A percentile compares a stretch with the other conserved stretches of the same genome.
Evolutionary conservation across 2,329 filamentous ascomycete genomes (phyloP).

Genomic region (Salinomyces thailandicus): DNA sequence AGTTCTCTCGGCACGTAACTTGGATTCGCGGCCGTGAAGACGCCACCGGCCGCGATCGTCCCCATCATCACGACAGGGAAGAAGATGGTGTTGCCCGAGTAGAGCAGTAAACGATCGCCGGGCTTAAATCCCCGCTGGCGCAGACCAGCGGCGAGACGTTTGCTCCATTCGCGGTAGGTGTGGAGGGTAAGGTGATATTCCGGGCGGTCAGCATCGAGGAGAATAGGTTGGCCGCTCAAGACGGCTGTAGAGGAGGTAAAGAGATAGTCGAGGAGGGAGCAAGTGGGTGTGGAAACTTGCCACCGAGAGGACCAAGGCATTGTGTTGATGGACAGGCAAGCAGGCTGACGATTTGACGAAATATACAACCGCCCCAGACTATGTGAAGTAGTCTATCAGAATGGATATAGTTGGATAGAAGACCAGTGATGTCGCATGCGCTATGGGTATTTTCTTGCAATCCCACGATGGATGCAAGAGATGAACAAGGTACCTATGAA

Average conservation of each 20-base stretch:
- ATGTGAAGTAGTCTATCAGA: too few relatives aligned
- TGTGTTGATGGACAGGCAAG: too few relatives aligned
- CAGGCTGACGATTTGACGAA: too few relatives aligned
- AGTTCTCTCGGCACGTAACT: constrained; percentile 60
- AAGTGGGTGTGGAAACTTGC: constrained; percentile 36
- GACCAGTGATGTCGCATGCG: too few relatives aligned
- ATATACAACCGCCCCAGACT: too few relatives aligned
- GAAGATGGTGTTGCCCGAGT: constrained; percentile 62
- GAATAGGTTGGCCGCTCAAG: constrained; percentile 31
- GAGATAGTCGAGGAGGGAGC: constrained; percentile 38
- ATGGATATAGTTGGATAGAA: too few relatives aligned
- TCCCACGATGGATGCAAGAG: too few relatives aligned
- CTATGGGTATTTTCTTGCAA: too few relatives aligned
- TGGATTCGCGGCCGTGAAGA: constrained; percentile 69
- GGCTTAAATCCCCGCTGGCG: constrained; percentile 51
- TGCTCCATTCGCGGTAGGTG: constrained; percentile 58
- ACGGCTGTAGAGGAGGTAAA: constrained; percentile 40
- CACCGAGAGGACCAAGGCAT: constrained; percentile 47
- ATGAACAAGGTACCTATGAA: too few relatives aligned
- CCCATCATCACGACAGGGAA: constrained; percentile 63
- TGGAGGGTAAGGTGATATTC: constrained; percentile 55
- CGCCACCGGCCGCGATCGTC: constrained; percentile 63
- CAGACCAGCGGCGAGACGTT: constrained; percentile 58
- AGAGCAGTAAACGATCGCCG: constrained; percentile 63
- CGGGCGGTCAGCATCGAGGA: constrained; percentile 57